Conservation (phyloP, 2,329 filamentous ascomycete species). For the Ophiocordyceps australis region DNA sequence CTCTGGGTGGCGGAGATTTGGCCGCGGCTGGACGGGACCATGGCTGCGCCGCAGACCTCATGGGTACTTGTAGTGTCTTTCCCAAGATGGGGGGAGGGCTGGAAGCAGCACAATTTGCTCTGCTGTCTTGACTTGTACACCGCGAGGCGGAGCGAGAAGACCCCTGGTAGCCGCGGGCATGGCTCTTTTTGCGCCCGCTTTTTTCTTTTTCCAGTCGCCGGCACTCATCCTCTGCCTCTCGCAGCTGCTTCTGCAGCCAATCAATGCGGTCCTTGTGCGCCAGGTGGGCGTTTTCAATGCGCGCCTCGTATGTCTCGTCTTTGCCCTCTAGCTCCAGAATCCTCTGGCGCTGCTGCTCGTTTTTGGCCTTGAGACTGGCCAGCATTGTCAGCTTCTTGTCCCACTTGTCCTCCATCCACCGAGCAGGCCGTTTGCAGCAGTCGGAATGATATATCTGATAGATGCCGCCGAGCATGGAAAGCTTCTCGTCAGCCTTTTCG, state of each 20-base stretch:
- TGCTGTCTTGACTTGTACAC: too few relatives aligned
- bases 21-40: too few relatives aligned
- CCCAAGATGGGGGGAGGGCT: too few relatives aligned
- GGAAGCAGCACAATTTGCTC: too few relatives aligned
- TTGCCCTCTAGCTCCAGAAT: constrained; percentile 17
- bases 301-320: constrained; percentile 19
- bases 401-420: constrained; percentile 16
- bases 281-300: constrained; percentile 17
- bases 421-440: constrained; percentile 22
- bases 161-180: constrained; percentile 3
- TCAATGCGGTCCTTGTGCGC: constrained; percentile 13
- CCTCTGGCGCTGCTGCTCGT: constrained; percentile 13
- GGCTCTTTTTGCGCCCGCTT: constrained; percentile 5
- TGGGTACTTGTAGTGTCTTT: too few relatives aligned
- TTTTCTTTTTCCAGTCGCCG: constrained; percentile 11
- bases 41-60: too few relatives aligned
- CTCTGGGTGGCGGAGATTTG: too few relatives aligned
- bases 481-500: constrained; percentile 18
- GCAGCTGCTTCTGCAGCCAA: constrained; percentile 14
- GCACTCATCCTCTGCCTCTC: constrained; percentile 15
- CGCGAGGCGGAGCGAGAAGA: too few relatives aligned
- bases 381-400: constrained; percentile 14
- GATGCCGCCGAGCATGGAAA: constrained; percentile 25
- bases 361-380: constrained; percentile 12
- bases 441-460: constrained; percentile 26